A percentile compares a stretch with the other conserved stretches of the same genome.
Conservation (phyloP, 352 stramenopile genomes). For the Pythium scleroteichum region DNA sequence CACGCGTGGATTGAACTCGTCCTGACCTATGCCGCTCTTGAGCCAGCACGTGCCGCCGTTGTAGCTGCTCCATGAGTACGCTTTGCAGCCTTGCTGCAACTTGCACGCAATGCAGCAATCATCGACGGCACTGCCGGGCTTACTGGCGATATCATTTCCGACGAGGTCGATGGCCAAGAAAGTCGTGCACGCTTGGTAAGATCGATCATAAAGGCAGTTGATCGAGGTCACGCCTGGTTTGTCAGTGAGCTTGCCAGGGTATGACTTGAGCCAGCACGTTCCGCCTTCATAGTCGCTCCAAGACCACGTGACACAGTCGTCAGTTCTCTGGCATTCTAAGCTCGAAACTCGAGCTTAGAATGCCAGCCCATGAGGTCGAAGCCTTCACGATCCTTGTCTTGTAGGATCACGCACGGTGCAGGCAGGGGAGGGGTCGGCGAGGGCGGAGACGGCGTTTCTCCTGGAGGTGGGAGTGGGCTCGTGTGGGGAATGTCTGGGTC, state of each 20-base stretch:
- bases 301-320: slow-evolving; percentile 17
- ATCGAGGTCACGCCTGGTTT: slow-evolving; percentile 14
- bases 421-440: not conserved
- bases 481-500: too few species aligned
- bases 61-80: slow-evolving; percentile 45
- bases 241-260: slow-evolving; percentile 9
- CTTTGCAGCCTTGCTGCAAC: slow-evolving; percentile 1
- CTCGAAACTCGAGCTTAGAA: not conserved
- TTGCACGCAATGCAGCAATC: slow-evolving; percentile 22
- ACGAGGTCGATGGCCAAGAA: slow-evolving; percentile 26
- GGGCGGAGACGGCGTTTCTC: not conserved
- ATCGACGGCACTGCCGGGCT: not conserved
- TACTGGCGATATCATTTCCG: slow-evolving; percentile 18
- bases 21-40: slow-evolving; percentile 33
- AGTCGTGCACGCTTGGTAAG: not conserved
- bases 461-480: too few species aligned
- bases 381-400: slow-evolving; percentile 10
- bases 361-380: slow-evolving; percentile 7
- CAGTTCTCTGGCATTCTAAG: not conserved
- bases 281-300: slow-evolving; percentile 25
- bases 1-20: not conserved
- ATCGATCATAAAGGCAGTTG: not conserved
- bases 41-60: slow-evolving; percentile 59
- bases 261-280: slow-evolving; percentile 31
- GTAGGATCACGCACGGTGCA: not conserved